Evolutionary conservation across 2,329 filamentous ascomycete species (phyloP).

Genomic region (Diaporthe batatas): DNA sequence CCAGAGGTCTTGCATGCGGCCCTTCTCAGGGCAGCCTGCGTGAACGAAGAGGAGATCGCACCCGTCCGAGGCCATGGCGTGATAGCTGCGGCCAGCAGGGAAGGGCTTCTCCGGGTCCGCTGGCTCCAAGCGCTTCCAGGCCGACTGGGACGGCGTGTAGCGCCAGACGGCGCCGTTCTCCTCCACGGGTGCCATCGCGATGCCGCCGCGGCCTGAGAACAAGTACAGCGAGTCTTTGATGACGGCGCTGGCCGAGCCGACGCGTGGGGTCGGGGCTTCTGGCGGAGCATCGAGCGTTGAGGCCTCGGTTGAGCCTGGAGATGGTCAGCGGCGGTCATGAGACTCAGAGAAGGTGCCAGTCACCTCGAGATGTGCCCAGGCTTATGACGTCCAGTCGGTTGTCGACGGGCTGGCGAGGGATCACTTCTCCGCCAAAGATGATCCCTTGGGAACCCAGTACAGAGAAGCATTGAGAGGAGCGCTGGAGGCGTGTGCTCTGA

Average conservation of each 20-base stretch:
- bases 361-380: neutral
- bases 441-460: neutral
- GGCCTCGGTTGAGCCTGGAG: neutral
- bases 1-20: slow-evolving; percentile 14
- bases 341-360: neutral
- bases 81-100: slow-evolving; percentile 16
- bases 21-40: slow-evolving; percentile 3
- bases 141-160: neutral
- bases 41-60: neutral
- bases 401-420: neutral
- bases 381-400: neutral
- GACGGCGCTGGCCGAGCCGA: slow-evolving; percentile 11
- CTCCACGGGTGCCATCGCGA: slow-evolving; percentile 1
- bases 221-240: slow-evolving; percentile 6
- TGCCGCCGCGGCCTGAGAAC: slow-evolving; percentile 15
- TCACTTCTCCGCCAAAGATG: slow-evolving; percentile 15
- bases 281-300: slow-evolving; percentile 4
- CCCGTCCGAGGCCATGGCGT: neutral
- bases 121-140: neutral
- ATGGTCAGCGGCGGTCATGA: neutral
- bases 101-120: neutral
- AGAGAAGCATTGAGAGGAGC: slow-evolving; percentile 17
- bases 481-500: slow-evolving; percentile 9
- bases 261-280: slow-evolving; percentile 1
- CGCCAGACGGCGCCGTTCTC: slow-evolving; percentile 11